Base-by-base conservation (phyloP, 768 basidiomycete genomes). In the Megacollybia marginata region DNA sequence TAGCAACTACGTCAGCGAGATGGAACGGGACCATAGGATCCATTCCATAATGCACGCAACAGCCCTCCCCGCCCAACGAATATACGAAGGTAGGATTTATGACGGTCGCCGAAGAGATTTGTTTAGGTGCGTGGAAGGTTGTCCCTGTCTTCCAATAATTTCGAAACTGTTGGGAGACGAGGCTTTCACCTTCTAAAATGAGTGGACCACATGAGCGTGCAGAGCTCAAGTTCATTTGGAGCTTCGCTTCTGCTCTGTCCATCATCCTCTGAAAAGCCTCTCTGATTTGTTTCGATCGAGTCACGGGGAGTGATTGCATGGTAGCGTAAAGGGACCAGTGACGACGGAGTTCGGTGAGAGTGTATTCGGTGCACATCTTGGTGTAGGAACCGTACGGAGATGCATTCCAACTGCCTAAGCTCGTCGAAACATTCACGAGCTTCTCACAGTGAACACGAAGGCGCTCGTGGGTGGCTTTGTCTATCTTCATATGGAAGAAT, bases 31-130 rank as follows among this genome's bases (percentile, higher is more conserved):
- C 18, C 5, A 73, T 51, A 5, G 73, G 76, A 50, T 74, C 67
- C 1, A 70, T 69, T 7, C 69, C 73, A 51, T 75, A 72, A 48
- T 78, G 73, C 1, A 74, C 63, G 15, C 62, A 56, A 51, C 67
- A 76, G 2, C 57, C 65, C 49, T 62, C 57, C 9, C 74, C 74
- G 13, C 56, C 59, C 7, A 62, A 55, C 2, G 70, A 70, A 54
- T 71, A 74, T 0, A 66, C 64, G 46, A 76, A 77, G 0, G 72
- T 73, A 2, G 76, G 76, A 52, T 79, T 79, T 32, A 70, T 47
- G 23, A 65, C 50, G 5, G 55, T 68, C 2, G 66, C 62, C 5
- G 53, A 45, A 4, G 54, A 42, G 23, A 51, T 46, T 3, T 60
- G 47, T 5, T 49, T 52, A 1, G 51, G 42, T 16, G 55, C 50